A percentile compares a stretch with the other conserved stretches of the same genome.
Conservation (phyloP, 2,329 filamentous ascomycete species). For the Talaromyces sp. region DNA sequence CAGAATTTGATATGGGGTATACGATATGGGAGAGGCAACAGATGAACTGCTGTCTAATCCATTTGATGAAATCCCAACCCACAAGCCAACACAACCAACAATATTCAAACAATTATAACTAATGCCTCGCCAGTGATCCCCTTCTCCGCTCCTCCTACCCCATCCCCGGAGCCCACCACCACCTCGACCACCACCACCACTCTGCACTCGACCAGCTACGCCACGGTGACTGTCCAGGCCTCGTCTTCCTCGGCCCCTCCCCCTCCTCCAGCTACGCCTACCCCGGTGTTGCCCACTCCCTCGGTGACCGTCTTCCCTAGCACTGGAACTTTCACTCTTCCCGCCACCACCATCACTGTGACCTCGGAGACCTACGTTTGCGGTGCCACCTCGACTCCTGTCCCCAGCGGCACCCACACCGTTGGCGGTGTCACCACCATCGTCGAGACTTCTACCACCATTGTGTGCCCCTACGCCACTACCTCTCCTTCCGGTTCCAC, state of each 20-base stretch:
- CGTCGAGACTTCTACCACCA: conserved; percentile 60
- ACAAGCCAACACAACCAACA: no score
- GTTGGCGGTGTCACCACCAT: conserved; percentile 68
- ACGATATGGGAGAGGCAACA: conserved; percentile 13
- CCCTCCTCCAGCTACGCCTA: conserved; percentile 21
- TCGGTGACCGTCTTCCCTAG: conserved; percentile 11
- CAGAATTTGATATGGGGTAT: conserved; percentile 25
- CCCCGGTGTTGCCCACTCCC: conserved; percentile 17
- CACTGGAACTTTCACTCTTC: conserved; percentile 23
- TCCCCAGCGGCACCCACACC: conserved; percentile 62
- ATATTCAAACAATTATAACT: no score
- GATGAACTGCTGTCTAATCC: no score
- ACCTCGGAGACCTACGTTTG: conserved; percentile 65
- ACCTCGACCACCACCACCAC: conserved; percentile 25
- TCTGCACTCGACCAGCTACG: conserved; percentile 33
- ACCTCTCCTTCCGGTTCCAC: conserved; percentile 53
- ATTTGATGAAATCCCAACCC: no score
- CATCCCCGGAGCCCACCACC: conserved; percentile 10
- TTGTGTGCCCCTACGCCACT: conserved; percentile 65
- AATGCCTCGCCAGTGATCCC: conserved; percentile 5
- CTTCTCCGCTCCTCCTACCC: conserved; percentile 13
- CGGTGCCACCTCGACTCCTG: conserved; percentile 57
- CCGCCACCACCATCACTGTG: conserved; percentile 45
- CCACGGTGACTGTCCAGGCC: conserved; percentile 29
- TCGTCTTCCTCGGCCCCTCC: conserved; percentile 22